These are phyloP conservation scores for Fusarium stilboides DNA, from an alignment of 2,329 filamentous ascomycete genomes.

Conservation along the genomic window DNA sequence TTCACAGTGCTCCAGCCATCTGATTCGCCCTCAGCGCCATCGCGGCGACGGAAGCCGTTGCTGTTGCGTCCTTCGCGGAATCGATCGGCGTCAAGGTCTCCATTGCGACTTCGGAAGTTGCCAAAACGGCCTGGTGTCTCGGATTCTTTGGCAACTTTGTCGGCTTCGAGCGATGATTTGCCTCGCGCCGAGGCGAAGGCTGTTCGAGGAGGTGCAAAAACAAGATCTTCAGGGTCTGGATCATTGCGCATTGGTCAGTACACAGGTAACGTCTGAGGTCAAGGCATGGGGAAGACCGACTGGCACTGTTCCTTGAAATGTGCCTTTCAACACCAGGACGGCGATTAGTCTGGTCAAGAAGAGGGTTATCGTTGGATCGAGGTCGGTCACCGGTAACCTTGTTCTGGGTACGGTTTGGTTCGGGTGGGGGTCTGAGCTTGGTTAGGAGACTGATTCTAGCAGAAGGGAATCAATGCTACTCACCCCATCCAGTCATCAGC, in stretches of 20 bases:
- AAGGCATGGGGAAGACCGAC: constrained; percentile 59
- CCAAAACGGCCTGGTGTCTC: constrained; percentile 72
- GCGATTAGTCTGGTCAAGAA: constrained; percentile 66
- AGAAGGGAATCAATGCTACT: constrained; percentile 50
- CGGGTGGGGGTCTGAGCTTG: constrained; percentile 59
- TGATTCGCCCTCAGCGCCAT: constrained; percentile 71
- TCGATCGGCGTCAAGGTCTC: constrained; percentile 67
- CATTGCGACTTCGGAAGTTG: constrained; percentile 66
- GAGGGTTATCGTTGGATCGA: constrained; percentile 61
- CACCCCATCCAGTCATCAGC: constrained; percentile 98
- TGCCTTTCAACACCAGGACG: constrained; percentile 69
- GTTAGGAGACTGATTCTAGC: constrained; percentile 42
- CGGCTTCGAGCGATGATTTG: constrained; percentile 65
- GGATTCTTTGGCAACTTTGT: constrained; percentile 67
- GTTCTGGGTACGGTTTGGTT: constrained; percentile 62
- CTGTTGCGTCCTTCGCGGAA: constrained; percentile 65
- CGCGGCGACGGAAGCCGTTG: constrained; percentile 67
- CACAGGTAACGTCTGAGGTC: background rate
- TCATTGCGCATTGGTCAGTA: constrained; percentile 35
- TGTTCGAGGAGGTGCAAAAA: constrained; percentile 87
- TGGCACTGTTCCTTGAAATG: constrained; percentile 69
- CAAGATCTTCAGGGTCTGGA: constrained; percentile 81
- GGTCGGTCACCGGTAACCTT: constrained; percentile 62
- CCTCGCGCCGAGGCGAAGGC: constrained; percentile 84
- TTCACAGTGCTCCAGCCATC: constrained; percentile 84